Percentiles rank a stretch among this genome's conserved stretches.
Conservation (phyloP, 495 filamentous ascomycete genomes). For the Penicillium roqueforti region DNA sequence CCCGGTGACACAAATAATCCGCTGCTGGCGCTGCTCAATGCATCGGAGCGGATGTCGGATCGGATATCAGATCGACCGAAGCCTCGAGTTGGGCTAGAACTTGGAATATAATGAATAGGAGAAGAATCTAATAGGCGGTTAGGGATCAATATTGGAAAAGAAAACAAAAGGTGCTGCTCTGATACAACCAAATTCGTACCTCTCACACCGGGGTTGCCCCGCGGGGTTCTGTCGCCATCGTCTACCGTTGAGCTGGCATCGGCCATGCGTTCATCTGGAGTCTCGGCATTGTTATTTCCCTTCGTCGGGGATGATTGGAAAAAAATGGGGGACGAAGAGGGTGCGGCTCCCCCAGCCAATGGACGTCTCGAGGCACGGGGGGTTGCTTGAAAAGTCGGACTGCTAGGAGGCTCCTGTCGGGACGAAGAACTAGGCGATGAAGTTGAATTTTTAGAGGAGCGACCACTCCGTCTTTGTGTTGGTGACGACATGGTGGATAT, state of each 20-base stretch:
- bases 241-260: constrained; percentile 58
- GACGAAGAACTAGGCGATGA: constrained; percentile 42
- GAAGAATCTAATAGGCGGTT: constrained; percentile 64
- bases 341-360: constrained; percentile 33
- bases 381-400: constrained; percentile 37
- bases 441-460: constrained; percentile 39
- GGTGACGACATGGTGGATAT: constrained; percentile 46
- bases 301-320: constrained; percentile 72
- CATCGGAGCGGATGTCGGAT: constrained; percentile 52
- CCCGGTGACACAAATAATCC: constrained; percentile 75
- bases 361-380: constrained; percentile 45
- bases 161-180: neutral
- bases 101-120: constrained; percentile 81
- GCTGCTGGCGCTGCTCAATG: constrained; percentile 76
- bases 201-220: constrained; percentile 60
- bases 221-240: constrained; percentile 68
- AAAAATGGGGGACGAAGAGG: constrained; percentile 77
- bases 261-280: constrained; percentile 47
- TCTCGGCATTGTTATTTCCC: constrained; percentile 52
- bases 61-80: constrained; percentile 40
- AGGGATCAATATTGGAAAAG: neutral
- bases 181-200: constrained; percentile 46
- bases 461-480: constrained; percentile 39
- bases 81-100: constrained; percentile 70
- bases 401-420: constrained; percentile 40